These are phyloP conservation scores for Hypsizygus marmoreus DNA, from an alignment of 768 basidiomycete species.

Conservation along the genomic window DNA sequence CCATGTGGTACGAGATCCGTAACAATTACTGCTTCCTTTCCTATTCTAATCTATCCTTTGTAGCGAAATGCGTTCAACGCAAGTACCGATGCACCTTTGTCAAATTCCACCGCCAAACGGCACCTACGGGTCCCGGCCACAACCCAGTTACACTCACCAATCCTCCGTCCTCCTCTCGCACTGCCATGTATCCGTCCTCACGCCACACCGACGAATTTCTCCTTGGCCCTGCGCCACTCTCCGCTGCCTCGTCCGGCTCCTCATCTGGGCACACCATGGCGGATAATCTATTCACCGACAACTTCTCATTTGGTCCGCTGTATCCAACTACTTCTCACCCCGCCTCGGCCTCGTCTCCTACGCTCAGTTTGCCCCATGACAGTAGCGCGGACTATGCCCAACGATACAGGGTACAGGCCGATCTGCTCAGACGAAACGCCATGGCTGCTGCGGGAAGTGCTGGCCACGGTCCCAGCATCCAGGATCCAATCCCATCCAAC, in stretches of 20 bases:
- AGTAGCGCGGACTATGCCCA: constrained; percentile 41
- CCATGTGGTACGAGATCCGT: constrained; percentile 62
- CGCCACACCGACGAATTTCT: constrained; percentile 34
- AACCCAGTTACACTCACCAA: constrained; percentile 41
- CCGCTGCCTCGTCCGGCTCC: constrained; percentile 13
- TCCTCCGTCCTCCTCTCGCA: constrained; percentile 39
- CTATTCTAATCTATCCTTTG: constrained; percentile 4
- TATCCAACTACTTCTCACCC: constrained; percentile 17
- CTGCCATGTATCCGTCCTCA: constrained; percentile 9
- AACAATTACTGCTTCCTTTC: constrained; percentile 1
- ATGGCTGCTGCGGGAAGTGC: background rate
- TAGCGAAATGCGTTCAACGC: constrained; percentile 75
- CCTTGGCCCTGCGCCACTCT: constrained; percentile 32
- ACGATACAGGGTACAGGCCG: constrained; percentile 50
- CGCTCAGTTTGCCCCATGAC: constrained; percentile 11
- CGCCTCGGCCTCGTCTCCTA: constrained; percentile 4
- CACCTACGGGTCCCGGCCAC: constrained; percentile 76
- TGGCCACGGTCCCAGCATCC: background rate
- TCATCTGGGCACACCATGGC: constrained; percentile 23
- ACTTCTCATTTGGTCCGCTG: constrained; percentile 22
- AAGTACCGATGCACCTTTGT: constrained; percentile 78
- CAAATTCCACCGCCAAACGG: constrained; percentile 82
- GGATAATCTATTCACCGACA: constrained; percentile 21
- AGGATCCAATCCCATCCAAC: background rate
- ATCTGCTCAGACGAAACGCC: constrained; percentile 37